Percentiles rank a stretch among this genome's conserved stretches.
phyloP scores from a whole-genome alignment of 2,329 filamentous ascomycete genomes.

The Nemania abortiva region DNA sequence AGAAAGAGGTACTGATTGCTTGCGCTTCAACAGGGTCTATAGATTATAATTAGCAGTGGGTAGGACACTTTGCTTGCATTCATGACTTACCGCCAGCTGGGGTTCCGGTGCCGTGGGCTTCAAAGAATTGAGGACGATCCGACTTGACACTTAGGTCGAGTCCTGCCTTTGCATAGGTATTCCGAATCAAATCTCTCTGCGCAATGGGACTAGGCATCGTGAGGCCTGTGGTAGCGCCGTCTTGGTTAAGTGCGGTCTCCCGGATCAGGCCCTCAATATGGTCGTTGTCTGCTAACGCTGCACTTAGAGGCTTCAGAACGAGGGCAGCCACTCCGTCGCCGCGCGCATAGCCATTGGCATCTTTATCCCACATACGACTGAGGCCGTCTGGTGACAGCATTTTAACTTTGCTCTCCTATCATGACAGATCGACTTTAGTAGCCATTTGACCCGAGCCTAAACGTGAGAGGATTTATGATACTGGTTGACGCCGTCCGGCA shows the following conservation, averaged over 20 bases:
- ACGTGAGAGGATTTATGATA: too few species aligned
- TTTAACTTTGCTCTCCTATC: constrained; percentile 20
- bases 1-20: constrained; percentile 29
- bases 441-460: too few species aligned
- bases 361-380: constrained; percentile 40
- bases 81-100: constrained; percentile 43
- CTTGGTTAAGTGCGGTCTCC: constrained; percentile 13
- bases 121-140: neutral
- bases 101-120: constrained; percentile 48
- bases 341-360: constrained; percentile 44
- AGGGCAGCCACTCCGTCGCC: constrained; percentile 49
- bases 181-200: neutral
- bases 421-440: too few species aligned
- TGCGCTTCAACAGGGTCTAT: constrained; percentile 37
- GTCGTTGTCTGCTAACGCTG: neutral
- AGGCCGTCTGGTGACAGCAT: constrained; percentile 42
- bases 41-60: too few species aligned
- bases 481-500: too few species aligned
- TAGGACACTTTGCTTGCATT: too few species aligned
- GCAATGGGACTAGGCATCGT: neutral
- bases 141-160: neutral
- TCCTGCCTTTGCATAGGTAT: neutral
- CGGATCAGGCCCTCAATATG: constrained; percentile 8
- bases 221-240: neutral
- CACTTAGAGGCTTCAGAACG: constrained; percentile 57